These are phyloP conservation scores for Podila epigama DNA, from an alignment of 192 early-diverging fungal species.

Conservation along the genomic window DNA sequence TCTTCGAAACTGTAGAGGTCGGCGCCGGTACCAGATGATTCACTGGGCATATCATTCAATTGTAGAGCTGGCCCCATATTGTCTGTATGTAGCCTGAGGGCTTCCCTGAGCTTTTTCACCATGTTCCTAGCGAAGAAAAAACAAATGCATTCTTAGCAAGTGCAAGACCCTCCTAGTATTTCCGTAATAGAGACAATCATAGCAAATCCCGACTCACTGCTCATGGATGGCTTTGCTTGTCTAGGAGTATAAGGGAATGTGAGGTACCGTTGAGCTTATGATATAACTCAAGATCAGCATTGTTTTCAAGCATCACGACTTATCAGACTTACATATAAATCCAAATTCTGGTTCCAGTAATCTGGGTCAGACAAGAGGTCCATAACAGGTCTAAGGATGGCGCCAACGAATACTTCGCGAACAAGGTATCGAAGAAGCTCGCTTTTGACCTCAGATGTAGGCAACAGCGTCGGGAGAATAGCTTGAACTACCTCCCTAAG, in stretches of 20 bases:
- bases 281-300: not conserved
- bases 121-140: slow-evolving; percentile 59
- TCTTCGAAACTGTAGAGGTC: slow-evolving; percentile 72
- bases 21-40: slow-evolving; percentile 15
- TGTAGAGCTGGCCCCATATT: slow-evolving; percentile 40
- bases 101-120: slow-evolving; percentile 74
- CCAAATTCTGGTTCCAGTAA: slow-evolving; percentile 86
- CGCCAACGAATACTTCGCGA: slow-evolving; percentile 76
- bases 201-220: slow-evolving; percentile 51
- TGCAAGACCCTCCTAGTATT: not conserved
- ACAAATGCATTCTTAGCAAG: not conserved
- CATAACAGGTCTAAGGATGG: slow-evolving; percentile 74
- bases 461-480: slow-evolving; percentile 70
- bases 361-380: slow-evolving; percentile 82
- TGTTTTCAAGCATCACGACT: not conserved
- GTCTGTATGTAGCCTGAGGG: slow-evolving; percentile 68
- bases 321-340: slow-evolving; percentile 58
- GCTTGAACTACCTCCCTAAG: slow-evolving; percentile 68
- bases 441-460: slow-evolving; percentile 64
- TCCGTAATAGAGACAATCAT: not conserved
- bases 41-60: slow-evolving; percentile 2
- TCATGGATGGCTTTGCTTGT: slow-evolving; percentile 57
- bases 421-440: slow-evolving; percentile 67
- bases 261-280: not conserved
- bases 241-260: slow-evolving; percentile 18